Conservation (phyloP, 192 early-diverging fungal species). For the Linnemannia hyalina region DNA sequence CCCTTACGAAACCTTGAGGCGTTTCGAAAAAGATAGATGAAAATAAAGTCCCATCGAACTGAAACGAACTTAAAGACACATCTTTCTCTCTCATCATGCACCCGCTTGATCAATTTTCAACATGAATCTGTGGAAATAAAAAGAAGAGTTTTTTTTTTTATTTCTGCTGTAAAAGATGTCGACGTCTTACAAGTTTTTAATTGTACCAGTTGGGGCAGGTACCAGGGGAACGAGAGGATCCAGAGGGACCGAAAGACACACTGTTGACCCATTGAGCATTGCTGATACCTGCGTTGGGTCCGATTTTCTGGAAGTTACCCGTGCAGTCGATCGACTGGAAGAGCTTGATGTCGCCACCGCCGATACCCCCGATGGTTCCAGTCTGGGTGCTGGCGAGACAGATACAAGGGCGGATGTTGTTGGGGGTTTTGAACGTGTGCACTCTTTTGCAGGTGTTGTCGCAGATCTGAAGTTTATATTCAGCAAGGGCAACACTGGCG, state of each 20-base stretch:
- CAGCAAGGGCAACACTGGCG: neutral
- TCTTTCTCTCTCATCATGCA: no score
- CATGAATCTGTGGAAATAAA: neutral
- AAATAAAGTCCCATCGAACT: no score
- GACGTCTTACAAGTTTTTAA: no score
- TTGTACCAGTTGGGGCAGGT: no score
- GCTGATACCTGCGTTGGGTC: neutral
- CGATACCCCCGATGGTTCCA: neutral
- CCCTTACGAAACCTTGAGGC: no score
- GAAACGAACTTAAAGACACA: no score
- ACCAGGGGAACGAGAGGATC: neutral
- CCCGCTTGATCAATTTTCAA: neutral
- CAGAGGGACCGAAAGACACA: constrained; percentile 3
- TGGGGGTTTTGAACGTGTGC: neutral
- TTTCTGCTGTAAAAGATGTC: no score
- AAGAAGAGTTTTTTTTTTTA: no score
- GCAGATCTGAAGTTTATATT: neutral
- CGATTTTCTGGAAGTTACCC: constrained; percentile 9
- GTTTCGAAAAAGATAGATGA: no score
- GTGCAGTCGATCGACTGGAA: constrained; percentile 21
- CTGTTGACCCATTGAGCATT: constrained; percentile 34
- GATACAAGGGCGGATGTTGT: neutral
- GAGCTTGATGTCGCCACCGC: constrained; percentile 19
- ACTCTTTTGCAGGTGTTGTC: neutral
- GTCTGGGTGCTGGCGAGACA: constrained; percentile 30